A percentile compares a stretch with the other conserved stretches of the same genome.
Conservation (phyloP, 176 grass and related monocot genomes). For the Rhynchospora tenuis region DNA sequence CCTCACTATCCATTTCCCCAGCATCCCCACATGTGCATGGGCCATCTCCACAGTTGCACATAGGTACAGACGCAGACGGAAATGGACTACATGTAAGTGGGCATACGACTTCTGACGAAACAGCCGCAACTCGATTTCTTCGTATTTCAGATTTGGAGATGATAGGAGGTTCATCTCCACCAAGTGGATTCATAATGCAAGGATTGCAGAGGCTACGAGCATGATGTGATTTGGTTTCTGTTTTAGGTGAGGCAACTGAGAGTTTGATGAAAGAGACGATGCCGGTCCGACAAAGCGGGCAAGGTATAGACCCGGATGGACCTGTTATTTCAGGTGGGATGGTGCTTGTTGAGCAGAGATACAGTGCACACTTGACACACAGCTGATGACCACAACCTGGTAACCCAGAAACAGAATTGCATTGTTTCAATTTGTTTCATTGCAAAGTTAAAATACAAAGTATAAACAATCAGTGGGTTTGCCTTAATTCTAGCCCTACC, state of each 20-base stretch:
- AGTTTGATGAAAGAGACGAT: slow-evolving; percentile 70
- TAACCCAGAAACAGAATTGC: slow-evolving; percentile 26
- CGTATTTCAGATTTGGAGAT: slow-evolving; percentile 59
- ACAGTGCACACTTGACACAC: slow-evolving; percentile 87
- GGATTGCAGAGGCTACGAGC: slow-evolving; percentile 78
- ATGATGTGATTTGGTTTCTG: slow-evolving; percentile 64
- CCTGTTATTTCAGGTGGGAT: slow-evolving; percentile 46
- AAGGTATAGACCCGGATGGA: slow-evolving; percentile 80
- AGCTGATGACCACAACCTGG: slow-evolving; percentile 87
- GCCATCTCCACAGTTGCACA: slow-evolving; percentile 63
- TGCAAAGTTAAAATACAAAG: slow-evolving; percentile 3
- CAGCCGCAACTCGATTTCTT: slow-evolving; percentile 58
- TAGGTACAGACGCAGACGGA: slow-evolving; percentile 48
- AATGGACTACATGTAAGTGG: slow-evolving; percentile 77
- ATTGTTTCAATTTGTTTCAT: not conserved
- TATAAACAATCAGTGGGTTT: not conserved
- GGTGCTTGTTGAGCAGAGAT: slow-evolving; percentile 85
- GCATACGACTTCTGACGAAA: slow-evolving; percentile 81
- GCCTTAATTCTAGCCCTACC: not conserved
- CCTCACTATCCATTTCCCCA: slow-evolving; percentile 39
- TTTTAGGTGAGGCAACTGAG: slow-evolving; percentile 31
- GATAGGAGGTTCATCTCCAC: slow-evolving; percentile 43
- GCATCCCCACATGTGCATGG: slow-evolving; percentile 39
- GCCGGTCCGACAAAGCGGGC: slow-evolving; percentile 83
- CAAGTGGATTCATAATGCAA: slow-evolving; percentile 60